A percentile compares a stretch with the other conserved stretches of the same genome.
Evolutionary conservation across 2,329 filamentous ascomycete genomes (phyloP).

Genomic region (Ophioceras dolichostomum): DNA sequence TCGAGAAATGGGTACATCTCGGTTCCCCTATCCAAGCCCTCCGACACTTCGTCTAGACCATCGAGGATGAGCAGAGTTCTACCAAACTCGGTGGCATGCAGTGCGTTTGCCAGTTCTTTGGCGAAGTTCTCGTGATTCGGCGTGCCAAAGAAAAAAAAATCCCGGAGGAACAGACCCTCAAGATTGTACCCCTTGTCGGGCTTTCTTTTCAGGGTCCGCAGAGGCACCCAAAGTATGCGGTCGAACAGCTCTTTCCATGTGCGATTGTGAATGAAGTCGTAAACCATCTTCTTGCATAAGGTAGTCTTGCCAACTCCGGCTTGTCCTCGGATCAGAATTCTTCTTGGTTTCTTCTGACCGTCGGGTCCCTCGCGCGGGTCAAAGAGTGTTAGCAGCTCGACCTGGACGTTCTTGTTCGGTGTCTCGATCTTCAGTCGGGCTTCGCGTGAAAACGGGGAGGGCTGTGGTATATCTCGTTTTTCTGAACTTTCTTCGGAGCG

Average conservation of each 20-base stretch:
- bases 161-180: conserved; percentile 12
- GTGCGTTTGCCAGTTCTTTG: conserved; percentile 5
- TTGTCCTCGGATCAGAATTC: conserved; percentile 22
- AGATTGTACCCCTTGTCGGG: conserved; percentile 9
- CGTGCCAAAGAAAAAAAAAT: conserved; percentile 16
- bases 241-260: conserved; percentile 18
- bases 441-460: conserved; percentile 14
- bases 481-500: conserved; percentile 2
- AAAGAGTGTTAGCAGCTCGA: conserved; percentile 16
- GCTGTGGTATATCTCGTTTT: conserved; percentile 3
- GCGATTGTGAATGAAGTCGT: conserved; percentile 16
- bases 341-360: conserved; percentile 6
- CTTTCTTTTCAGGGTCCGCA: conserved; percentile 19
- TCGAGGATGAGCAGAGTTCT: conserved; percentile 27
- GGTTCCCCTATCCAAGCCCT: conserved; percentile 6
- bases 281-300: conserved; percentile 26
- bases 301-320: conserved; percentile 27
- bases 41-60: conserved; percentile 27
- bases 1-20: conserved; percentile 13
- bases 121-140: conserved; percentile 7
- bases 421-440: conserved; percentile 15
- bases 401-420: conserved; percentile 9
- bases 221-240: conserved; percentile 24
- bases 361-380: conserved; percentile 9
- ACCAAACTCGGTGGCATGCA: neutral